A percentile compares a stretch with the other conserved stretches of the same genome.
phyloP scores from a whole-genome alignment of 805 yeast genomes.

The Monosporozyma unispora region DNA sequence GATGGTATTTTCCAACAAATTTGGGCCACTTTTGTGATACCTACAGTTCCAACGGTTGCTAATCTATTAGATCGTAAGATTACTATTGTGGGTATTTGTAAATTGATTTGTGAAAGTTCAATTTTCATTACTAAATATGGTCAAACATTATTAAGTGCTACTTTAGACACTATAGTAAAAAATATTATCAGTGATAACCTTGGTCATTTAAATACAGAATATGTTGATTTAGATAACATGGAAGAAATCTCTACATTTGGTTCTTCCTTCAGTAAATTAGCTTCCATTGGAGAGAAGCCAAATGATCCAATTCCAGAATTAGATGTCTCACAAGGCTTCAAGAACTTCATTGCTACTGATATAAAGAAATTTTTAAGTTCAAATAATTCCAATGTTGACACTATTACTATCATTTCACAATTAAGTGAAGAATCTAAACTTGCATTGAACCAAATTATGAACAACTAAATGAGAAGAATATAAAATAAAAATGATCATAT shows the following conservation, averaged over 20 bases:
- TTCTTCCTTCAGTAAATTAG: constrained; percentile 68
- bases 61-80: constrained; percentile 50
- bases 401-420: constrained; percentile 18
- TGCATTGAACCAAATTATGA: constrained; percentile 20
- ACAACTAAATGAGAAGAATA: neutral
- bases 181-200: constrained; percentile 33
- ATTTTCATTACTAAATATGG: constrained; percentile 34
- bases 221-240: constrained; percentile 37
- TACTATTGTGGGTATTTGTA: constrained; percentile 42
- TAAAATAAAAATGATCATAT: too few relatives aligned
- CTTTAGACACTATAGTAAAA: constrained; percentile 38
- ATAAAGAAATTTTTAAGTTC: constrained; percentile 18
- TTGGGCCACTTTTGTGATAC: constrained; percentile 33
- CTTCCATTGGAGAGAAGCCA: constrained; percentile 48
- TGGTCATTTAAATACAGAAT: constrained; percentile 31
- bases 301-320: constrained; percentile 65
- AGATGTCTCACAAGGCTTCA: constrained; percentile 23
- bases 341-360: constrained; percentile 13
- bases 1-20: constrained; percentile 44
- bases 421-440: constrained; percentile 20
- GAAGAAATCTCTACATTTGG: constrained; percentile 82
- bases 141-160: constrained; percentile 32
- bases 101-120: constrained; percentile 32
- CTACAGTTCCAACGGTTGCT: constrained; percentile 38
- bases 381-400: constrained; percentile 13